Base-by-base conservation (phyloP, 2,329 filamentous ascomycete genomes). In the Colletotrichum nymphaeae region DNA sequence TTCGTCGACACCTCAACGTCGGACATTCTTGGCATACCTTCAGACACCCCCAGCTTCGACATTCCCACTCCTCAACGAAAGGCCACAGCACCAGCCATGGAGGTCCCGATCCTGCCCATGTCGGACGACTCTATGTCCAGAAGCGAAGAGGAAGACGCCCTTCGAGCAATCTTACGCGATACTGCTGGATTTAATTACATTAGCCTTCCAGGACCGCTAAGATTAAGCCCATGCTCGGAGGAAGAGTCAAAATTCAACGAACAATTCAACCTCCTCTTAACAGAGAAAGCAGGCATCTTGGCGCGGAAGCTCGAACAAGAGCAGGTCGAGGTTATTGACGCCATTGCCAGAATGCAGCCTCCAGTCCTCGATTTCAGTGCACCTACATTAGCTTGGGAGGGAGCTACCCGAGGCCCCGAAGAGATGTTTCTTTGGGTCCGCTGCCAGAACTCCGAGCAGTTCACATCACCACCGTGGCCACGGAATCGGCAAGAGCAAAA, bases 321-420 rank as follows among this genome's bases (percentile, higher is more conserved):
- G 53, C 74, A 75, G 14, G 58, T 82, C 1, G 74, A 80, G 26
- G 70, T 76, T 24, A 57, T 72, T 5, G 76, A 80, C 19, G 76
- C 78, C 4, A 69, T 77, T 1, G 71, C 80, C 5, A 77, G 81
- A 30, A 55, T 83, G 24, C 71, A 76, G 2, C 76, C 81, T 53
- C 81, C 81, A 6, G 46, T 68, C 8, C 58, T 82, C 28, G 73
- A 79, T 35, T 82, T 81, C 52, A 72, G 73, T 1, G 75, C 76
- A 26, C 69, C 77, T 16, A 56, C 68, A 5, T 75, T 78, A 1
- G 72, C 74, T 46, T 83, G 81, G 81, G 28, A 22, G 1, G 5
- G 26, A 1, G 35, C 75, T 24, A 16, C 69, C 11, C 76, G 70
- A 35, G 76, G 16, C 4, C 60, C 80, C 3, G 76, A 79, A 16